These are phyloP conservation scores for Botrytis elliptica DNA, from an alignment of 2,329 filamentous ascomycete species.

Conservation along the genomic window DNA sequence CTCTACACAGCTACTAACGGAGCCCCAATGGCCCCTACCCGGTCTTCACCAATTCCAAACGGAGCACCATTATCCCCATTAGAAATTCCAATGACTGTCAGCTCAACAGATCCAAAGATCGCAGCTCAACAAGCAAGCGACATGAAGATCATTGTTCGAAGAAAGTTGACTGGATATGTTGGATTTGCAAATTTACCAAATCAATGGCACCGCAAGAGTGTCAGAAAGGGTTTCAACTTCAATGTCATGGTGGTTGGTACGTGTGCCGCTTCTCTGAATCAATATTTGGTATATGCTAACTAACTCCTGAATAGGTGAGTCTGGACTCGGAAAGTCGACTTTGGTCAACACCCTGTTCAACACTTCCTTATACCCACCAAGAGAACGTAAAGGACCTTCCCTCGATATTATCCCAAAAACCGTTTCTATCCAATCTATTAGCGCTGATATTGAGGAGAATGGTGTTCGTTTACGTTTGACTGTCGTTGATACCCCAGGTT, in stretches of 20 bases:
- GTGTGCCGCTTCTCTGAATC: slow-evolving; percentile 42
- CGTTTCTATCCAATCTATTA: slow-evolving; percentile 91
- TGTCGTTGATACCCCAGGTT: slow-evolving; percentile 95
- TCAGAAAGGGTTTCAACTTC: slow-evolving; percentile 99
- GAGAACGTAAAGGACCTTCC: slow-evolving; percentile 96
- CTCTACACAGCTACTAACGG: slow-evolving; percentile 41
- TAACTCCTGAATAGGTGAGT: slow-evolving; percentile 70
- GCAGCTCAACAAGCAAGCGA: slow-evolving; percentile 41
- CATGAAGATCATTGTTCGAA: slow-evolving; percentile 82
- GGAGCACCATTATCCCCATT: slow-evolving; percentile 34
- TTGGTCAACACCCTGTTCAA: slow-evolving; percentile 99
- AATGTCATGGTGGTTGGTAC: slow-evolving; percentile 99
- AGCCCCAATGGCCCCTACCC: slow-evolving; percentile 34
- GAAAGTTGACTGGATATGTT: slow-evolving; percentile 97
- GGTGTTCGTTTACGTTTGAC: slow-evolving; percentile 94
- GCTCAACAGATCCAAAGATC: slow-evolving; percentile 40
- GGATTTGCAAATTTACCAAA: slow-evolving; percentile 98
- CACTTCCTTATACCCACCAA: slow-evolving; percentile 96
- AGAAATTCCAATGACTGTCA: slow-evolving; percentile 39
- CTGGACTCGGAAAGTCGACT: slow-evolving; percentile 97
- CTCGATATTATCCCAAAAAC: slow-evolving; percentile 99
- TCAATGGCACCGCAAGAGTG: slow-evolving; percentile 99
- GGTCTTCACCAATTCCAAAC: slow-evolving; percentile 36
- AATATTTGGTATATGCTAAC: slow-evolving; percentile 25
- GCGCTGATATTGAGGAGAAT: slow-evolving; percentile 96